Evolutionary conservation across 306 rosid species (phyloP).

Genomic region (Vigna radiata): DNA sequence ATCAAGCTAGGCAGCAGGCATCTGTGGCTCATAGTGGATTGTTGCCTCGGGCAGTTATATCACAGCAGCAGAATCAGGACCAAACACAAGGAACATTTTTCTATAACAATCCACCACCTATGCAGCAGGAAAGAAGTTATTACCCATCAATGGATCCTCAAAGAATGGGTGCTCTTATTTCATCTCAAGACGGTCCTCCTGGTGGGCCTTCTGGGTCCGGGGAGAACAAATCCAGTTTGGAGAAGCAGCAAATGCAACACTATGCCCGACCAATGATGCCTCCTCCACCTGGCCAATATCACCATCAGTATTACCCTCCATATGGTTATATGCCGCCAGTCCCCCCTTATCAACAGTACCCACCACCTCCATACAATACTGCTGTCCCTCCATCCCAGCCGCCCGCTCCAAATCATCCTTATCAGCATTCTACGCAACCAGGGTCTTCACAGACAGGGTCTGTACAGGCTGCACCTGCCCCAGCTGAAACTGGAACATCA

Average conservation of each 20-base stretch:
- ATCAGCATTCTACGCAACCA: slow-evolving; percentile 62
- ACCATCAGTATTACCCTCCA: slow-evolving; percentile 77
- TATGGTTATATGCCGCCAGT: slow-evolving; percentile 69
- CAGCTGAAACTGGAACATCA: slow-evolving; percentile 57
- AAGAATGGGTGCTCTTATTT: slow-evolving; percentile 87
- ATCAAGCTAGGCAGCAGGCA: slow-evolving; percentile 81
- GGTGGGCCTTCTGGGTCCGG: slow-evolving; percentile 64
- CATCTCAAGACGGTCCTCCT: slow-evolving; percentile 72
- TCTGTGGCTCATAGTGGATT: slow-evolving; percentile 85
- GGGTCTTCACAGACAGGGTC: slow-evolving; percentile 52
- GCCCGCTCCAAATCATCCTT: slow-evolving; percentile 56
- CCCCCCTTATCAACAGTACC: slow-evolving; percentile 70
- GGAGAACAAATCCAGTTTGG: slow-evolving; percentile 63
- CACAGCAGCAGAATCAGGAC: slow-evolving; percentile 87
- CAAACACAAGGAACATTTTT: slow-evolving; percentile 65
- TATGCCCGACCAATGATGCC: slow-evolving; percentile 66
- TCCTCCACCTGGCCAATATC: slow-evolving; percentile 78
- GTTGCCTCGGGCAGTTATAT: slow-evolving; percentile 93
- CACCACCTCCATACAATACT: slow-evolving; percentile 64
- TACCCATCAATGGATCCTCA: slow-evolving; percentile 99
- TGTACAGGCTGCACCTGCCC: slow-evolving; percentile 53
- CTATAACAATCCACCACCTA: slow-evolving; percentile 77
- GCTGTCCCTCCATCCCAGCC: slow-evolving; percentile 57
- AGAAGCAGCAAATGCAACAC: slow-evolving; percentile 72
- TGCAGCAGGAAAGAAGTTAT: slow-evolving; percentile 75